Conservation (phyloP, 805 yeast species). For the Kuraishia floccosa region DNA sequence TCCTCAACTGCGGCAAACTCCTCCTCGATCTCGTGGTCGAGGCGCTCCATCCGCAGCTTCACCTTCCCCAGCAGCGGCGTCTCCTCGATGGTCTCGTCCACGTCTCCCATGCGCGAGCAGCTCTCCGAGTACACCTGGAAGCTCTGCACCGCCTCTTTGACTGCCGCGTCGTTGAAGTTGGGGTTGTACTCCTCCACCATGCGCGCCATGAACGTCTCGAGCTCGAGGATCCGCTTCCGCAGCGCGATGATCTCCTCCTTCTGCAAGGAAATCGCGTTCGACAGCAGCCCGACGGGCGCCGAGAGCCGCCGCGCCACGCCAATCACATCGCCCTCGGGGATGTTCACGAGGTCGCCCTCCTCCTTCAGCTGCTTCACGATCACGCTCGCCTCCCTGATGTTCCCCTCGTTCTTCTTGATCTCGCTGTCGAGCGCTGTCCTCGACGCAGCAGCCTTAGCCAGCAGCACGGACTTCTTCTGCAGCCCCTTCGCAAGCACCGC, state of each 20-base stretch:
- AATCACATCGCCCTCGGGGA: too few species aligned
- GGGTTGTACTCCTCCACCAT: conserved; percentile 60
- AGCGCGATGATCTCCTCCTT: conserved; percentile 7
- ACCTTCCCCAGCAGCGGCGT: background rate
- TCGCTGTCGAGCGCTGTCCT: conserved; percentile 9
- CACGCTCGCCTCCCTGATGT: background rate
- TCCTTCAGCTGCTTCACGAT: background rate
- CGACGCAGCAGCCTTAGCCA: conserved; percentile 15
- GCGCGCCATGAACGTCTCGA: conserved; percentile 36
- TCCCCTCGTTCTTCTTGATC: conserved; percentile 12
- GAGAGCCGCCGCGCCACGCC: too few species aligned
- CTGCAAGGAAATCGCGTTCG: too few species aligned
- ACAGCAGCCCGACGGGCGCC: too few species aligned
- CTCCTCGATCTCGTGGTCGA: background rate
- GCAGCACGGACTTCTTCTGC: conserved; percentile 17
- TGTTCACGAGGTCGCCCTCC: too few species aligned
- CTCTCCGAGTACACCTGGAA: conserved; percentile 38
- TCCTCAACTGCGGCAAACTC: background rate
- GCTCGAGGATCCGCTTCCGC: conserved; percentile 10
- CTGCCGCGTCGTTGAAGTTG: conserved; percentile 80
- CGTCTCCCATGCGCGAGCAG: conserved; percentile 8
- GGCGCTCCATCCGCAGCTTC: background rate
- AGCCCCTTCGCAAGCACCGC: conserved; percentile 21
- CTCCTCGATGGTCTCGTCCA: too few species aligned
- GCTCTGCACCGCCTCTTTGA: conserved; percentile 54